A percentile compares a stretch with the other conserved stretches of the same genome.
Evolutionary conservation across 345 rosid species (phyloP).

Genomic region (Salix caprea): DNA sequence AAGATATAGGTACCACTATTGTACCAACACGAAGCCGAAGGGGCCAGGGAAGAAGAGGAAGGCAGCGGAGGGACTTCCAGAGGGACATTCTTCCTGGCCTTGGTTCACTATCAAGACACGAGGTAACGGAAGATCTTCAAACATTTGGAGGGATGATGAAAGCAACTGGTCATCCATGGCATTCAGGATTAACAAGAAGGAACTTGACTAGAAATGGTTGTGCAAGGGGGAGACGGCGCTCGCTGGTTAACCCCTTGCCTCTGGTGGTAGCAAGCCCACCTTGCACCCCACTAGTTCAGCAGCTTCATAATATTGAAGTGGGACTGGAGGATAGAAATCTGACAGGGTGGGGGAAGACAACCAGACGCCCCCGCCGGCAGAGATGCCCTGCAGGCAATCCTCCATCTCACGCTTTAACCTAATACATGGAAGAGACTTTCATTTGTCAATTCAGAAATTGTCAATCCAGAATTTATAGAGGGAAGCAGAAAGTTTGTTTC

Average conservation of each 20-base stretch:
- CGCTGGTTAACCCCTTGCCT: slow-evolving; percentile 36
- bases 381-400: slow-evolving; percentile 81
- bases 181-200: slow-evolving; percentile 62
- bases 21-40: slow-evolving; percentile 51
- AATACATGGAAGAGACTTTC: slow-evolving; percentile 17
- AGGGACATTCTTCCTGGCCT: slow-evolving; percentile 98
- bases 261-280: slow-evolving; percentile 28
- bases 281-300: slow-evolving; percentile 50
- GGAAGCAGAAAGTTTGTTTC: slow-evolving; percentile 4
- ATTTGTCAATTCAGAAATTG: slow-evolving; percentile 18
- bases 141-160: slow-evolving; percentile 80
- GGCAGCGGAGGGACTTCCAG: slow-evolving; percentile 94
- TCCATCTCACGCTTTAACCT: slow-evolving; percentile 51
- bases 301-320: slow-evolving; percentile 47
- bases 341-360: slow-evolving; percentile 89
- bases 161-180: slow-evolving; percentile 71
- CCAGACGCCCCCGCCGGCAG: slow-evolving; percentile 86
- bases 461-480: slow-evolving; percentile 8
- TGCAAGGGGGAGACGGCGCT: slow-evolving; percentile 63
- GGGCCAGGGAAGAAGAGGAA: slow-evolving; percentile 85
- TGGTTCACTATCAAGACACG: slow-evolving; percentile 74
- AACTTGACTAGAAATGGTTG: slow-evolving; percentile 65
- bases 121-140: slow-evolving; percentile 91
- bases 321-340: slow-evolving; percentile 76
- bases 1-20: slow-evolving; percentile 34